A percentile compares a stretch with the other conserved stretches of the same genome.
Conservation (phyloP, 169 alveolate species). For the Amoebophrya sp. region DNA sequence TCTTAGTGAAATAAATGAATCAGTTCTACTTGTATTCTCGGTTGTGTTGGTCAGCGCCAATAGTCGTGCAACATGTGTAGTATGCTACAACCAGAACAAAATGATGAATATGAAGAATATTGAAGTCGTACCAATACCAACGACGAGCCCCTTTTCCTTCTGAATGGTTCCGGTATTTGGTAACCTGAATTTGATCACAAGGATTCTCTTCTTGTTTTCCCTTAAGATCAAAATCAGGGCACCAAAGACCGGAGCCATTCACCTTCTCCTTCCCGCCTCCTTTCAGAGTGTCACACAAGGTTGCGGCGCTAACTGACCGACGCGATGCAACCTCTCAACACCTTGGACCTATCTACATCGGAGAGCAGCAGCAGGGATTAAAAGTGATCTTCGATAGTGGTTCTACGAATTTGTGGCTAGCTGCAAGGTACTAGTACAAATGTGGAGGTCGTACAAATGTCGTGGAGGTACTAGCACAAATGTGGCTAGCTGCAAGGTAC, state of each 20-base stretch:
- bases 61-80: too few species aligned
- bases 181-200: background rate
- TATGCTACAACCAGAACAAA: too few species aligned
- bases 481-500: too few species aligned
- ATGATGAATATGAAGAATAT: too few species aligned
- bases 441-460: too few species aligned
- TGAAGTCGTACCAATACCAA: too few species aligned
- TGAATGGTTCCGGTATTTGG: background rate
- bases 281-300: background rate
- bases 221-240: background rate
- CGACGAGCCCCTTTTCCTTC: background rate
- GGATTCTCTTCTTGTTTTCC: background rate
- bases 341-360: background rate
- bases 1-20: too few species aligned
- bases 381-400: background rate
- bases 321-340: constrained; percentile 18
- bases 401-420: background rate
- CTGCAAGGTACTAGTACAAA: background rate
- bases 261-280: background rate
- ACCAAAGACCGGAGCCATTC: background rate
- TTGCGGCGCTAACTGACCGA: background rate
- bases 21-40: too few species aligned
- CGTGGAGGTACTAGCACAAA: too few species aligned
- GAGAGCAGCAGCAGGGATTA: background rate
- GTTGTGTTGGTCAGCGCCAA: too few species aligned